Base-by-base conservation (phyloP, 1,284 basidiomycete species). In the Malassezia arunalokei region DNA sequence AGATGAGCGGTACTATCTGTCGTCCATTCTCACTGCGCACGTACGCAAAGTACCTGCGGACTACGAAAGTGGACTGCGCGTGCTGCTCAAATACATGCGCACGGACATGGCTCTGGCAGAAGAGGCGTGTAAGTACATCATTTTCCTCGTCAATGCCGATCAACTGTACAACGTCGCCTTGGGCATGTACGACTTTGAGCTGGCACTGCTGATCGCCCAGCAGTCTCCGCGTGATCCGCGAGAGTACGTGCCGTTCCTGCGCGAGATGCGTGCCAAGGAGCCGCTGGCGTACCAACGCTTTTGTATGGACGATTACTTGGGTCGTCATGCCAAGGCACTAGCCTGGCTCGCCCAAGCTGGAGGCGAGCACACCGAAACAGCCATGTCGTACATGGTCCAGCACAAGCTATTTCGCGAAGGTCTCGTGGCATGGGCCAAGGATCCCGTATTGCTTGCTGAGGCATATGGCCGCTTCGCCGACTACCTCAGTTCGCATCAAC, bases 151-250 rank as follows among this genome's bases (percentile, higher is more conserved):
- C 14, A 89, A 96, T 67, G 88, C 90, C 0, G 83, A 98, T 65
- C 81, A 80, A 57, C 79, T 98, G 3, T 98, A 91, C 76, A 83
- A 96, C 70, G 86, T 86, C 5, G 94, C 94, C 1, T 79, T 99
- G 24, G 92, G 94, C 24, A 96, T 96, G 89, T 99, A 99, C 74
- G 89, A 99, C 74, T 95, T 98, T 75, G 83, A 86, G 20, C 78
- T 99, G 2, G 91, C 95, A 2, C 78, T 98, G 31, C 84, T 98
- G 83, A 81, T 99, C 33, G 92, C 94, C 1, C 94, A 98, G 73
- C 86, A 96, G 66, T 87, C 91, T 32, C 90, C 95, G 73, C 92
- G 91, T 30, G 92, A 99, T 75, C 94, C 94, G 6, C 81, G 91
- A 64, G 94, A 99, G 74, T 99, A 98, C 70, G 80, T 99, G 0